These are phyloP conservation scores for Carex pumila DNA, from an alignment of 176 grass and related monocot species.

Conservation along the genomic window DNA sequence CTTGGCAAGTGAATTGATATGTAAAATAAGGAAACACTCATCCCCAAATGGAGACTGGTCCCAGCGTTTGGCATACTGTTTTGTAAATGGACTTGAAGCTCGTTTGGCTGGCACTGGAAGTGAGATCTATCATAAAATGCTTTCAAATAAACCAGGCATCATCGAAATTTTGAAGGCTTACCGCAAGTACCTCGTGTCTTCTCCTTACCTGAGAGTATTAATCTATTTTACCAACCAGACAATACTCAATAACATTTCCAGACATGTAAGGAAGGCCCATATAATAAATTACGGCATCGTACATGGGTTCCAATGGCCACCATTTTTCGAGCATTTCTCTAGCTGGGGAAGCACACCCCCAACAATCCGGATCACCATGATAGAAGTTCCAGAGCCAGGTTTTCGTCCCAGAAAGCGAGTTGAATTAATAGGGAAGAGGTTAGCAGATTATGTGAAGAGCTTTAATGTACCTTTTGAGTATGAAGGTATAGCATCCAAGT, in stretches of 20 bases:
- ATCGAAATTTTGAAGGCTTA: conserved; percentile 45
- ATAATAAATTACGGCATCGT: conserved; percentile 55
- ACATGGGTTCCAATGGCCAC: conserved; percentile 64
- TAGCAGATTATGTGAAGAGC: conserved; percentile 52
- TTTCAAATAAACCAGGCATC: conserved; percentile 25
- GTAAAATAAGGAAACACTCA: conserved; percentile 43
- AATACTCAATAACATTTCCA: conserved; percentile 25
- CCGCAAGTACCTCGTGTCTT: conserved; percentile 23
- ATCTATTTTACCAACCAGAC: conserved; percentile 49
- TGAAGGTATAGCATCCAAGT: conserved; percentile 46
- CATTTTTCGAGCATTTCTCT: conserved; percentile 41
- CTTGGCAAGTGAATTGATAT: conserved; percentile 31
- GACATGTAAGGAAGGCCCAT: conserved; percentile 28
- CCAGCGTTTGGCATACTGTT: conserved; percentile 45
- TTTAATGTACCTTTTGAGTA: conserved; percentile 65
- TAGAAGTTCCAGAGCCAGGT: conserved; percentile 41
- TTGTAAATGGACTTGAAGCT: conserved; percentile 55
- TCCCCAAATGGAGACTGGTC: conserved; percentile 39
- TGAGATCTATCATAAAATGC: conserved; percentile 30
- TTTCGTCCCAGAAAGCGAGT: conserved; percentile 38
- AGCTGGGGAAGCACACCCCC: conserved; percentile 13
- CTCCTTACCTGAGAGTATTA: conserved; percentile 32
- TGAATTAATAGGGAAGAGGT: conserved; percentile 38
- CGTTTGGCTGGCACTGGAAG: conserved; percentile 44
- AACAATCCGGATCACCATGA: conserved; percentile 45